Evolutionary conservation across 139 green algal species (phyloP).

Genomic region (Dunaliella primolecta): DNA sequence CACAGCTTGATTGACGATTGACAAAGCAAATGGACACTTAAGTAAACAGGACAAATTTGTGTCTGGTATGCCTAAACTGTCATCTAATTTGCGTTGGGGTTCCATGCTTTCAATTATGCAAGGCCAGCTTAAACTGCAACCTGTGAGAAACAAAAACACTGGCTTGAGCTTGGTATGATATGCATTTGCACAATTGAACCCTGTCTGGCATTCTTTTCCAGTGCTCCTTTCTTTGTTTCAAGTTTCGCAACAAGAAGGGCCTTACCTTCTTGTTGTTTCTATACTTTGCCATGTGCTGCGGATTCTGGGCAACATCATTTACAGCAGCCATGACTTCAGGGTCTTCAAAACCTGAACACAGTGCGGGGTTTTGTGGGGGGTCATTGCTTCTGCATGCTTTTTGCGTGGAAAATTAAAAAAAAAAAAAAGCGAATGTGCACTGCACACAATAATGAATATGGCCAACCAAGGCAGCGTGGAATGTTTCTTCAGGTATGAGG

Average conservation of each 20-base stretch:
- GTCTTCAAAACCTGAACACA: constrained; percentile 36
- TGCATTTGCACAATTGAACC: no score
- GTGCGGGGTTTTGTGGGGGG: neutral
- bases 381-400: no score
- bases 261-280: constrained; percentile 5
- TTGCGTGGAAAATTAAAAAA: neutral
- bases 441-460: neutral
- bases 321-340: constrained; percentile 43
- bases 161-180: no score
- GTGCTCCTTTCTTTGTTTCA: neutral
- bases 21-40: no score
- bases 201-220: neutral
- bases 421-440: neutral
- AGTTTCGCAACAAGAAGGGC: neutral
- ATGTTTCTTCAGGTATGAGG: neutral
- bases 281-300: constrained; percentile 51
- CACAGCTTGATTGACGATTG: no score
- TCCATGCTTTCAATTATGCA: neutral
- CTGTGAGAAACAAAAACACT: no score
- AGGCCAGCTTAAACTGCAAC: no score
- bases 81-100: no score
- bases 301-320: constrained; percentile 48
- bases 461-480: no score
- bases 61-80: no score
- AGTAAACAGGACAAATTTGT: neutral